Evolutionary conservation across 129 eudicot species (phyloP).

Genomic region (Helianthus annuus): HanXRQr2.0-SUNRISE NC_035445.2:143783609-143784108

Average conservation of each 20-base stretch:
- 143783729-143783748: too few species aligned
- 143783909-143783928: slow-evolving; percentile 19
- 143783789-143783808: neutral
- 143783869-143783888: slow-evolving; percentile 7
- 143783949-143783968: slow-evolving; percentile 18
- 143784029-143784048: slow-evolving; percentile 21
- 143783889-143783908: slow-evolving; percentile 19
- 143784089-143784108: slow-evolving; percentile 24
- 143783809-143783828: neutral
- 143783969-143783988: slow-evolving; percentile 18
- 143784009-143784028: slow-evolving; percentile 19
- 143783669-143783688: too few species aligned
- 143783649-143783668: too few species aligned
- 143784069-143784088: slow-evolving; percentile 23
- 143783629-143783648: too few species aligned
- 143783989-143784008: slow-evolving; percentile 18
- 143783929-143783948: slow-evolving; percentile 6
- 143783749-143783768: neutral
- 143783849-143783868: neutral
- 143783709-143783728: too few species aligned
- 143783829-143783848: neutral
- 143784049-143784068: slow-evolving; percentile 26
- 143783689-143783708: too few species aligned
- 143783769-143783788: neutral
- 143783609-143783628: too few species aligned